Evolutionary conservation across 805 yeast genomes (phyloP).

Genomic region (Wickerhamomyces queroliae): DNA sequence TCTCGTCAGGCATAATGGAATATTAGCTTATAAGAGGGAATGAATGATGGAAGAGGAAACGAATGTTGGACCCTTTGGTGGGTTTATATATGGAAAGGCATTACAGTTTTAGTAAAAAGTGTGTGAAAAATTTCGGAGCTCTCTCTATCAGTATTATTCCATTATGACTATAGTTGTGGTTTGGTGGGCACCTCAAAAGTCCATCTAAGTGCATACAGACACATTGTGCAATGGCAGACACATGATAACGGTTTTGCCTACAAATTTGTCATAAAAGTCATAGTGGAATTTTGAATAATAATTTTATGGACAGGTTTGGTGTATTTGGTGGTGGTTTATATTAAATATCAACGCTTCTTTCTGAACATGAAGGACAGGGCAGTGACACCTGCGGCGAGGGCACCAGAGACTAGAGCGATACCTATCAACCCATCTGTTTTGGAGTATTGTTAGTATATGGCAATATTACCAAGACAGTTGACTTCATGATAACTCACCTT

Average conservation of each 20-base stretch:
- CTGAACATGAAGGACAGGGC: constrained; percentile 36
- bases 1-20: no score
- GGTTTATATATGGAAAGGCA: no score
- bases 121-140: no score
- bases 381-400: constrained; percentile 80
- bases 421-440: constrained; percentile 78
- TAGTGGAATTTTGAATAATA: not conserved
- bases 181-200: not conserved
- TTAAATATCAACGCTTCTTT: constrained; percentile 19
- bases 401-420: constrained; percentile 80
- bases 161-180: no score
- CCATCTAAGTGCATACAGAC: not conserved
- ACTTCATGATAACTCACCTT: constrained; percentile 23
- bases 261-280: not conserved
- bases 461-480: not conserved
- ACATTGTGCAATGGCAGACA: not conserved
- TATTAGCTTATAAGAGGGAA: no score
- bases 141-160: no score
- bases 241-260: not conserved
- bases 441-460: not conserved
- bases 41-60: no score
- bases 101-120: no score
- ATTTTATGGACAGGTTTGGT: not conserved
- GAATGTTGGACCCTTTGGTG: no score
- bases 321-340: not conserved